Evolutionary conservation across 768 basidiomycete species (phyloP), one percentile per base, ranked within the genome.

Genomic region (Kwoniella dendrophila): DNA sequence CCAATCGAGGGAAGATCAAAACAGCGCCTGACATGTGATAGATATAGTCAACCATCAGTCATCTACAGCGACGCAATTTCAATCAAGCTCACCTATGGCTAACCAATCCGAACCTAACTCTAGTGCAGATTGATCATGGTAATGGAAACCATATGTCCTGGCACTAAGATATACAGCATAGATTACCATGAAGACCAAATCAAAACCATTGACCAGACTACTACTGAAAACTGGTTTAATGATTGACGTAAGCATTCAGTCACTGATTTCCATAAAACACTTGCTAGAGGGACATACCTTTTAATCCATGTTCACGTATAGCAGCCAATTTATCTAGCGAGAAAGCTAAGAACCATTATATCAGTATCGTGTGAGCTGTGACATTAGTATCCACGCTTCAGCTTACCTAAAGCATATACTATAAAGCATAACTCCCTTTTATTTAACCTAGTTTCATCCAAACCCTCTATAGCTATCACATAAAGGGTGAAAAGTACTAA

Each of bases 281-380:
- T n/a, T 47, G 14, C n/a, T n/a, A n/a, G n/a, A n/a, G n/a, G n/a
- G 43, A 41, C 75, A 40, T 44, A 89, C 93, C 90, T 85, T 84
- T 87, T 49, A 97, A 86, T 3, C 93, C 94, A 74, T 92, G 92
- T 76, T 97, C 93, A 75, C 96, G 90, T 87, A 95, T 92, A 3
- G 92, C 88, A 22, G 94, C 94, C 8, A 94, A 81, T 76, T 92
- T 95, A 75, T 97, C 94, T 20, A 97, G 82, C 0, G 90, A 85
- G 77, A 96, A 97, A 0, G 93, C 93, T 68, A 56, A n/a, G 3
- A 2, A 54, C 87, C 80, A 1, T 85, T 83, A 72, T 54, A 16
- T 29, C 36, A 12, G 34, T 8, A 33, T 24, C 16, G 14, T 34
- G 36, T 22, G 38, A 36, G 22, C 22, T n/a, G n/a, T n/a, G n/a